Evolutionary conservation across 2,329 filamentous ascomycete species (phyloP).

Genomic region (Colletotrichum sp.): DNA sequence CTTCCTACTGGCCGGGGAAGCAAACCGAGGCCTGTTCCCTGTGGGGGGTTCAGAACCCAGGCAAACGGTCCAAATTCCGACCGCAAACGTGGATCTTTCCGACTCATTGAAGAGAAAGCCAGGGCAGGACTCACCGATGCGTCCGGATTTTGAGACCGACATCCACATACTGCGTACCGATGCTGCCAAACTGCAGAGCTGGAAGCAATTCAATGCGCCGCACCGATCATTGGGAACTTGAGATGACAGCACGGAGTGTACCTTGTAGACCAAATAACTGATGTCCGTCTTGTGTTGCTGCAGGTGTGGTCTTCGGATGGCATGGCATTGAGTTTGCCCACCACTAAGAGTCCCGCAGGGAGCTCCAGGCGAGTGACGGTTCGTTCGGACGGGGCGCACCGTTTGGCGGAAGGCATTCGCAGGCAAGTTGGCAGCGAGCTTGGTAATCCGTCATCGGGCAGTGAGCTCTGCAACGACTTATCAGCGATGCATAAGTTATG

Average conservation of each 20-base stretch:
- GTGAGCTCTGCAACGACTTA: background rate
- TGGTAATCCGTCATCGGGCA: background rate
- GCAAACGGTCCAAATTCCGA: background rate
- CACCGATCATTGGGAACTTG: background rate
- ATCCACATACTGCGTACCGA: background rate
- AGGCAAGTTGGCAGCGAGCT: too few relatives aligned
- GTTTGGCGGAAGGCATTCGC: background rate
- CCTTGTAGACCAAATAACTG: background rate
- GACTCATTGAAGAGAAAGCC: background rate
- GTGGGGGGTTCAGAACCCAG: background rate
- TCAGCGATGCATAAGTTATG: constrained; percentile 1
- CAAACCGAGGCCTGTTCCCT: background rate
- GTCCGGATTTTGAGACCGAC: background rate
- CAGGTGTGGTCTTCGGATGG: background rate
- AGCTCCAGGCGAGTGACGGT: background rate
- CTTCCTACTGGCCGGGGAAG: constrained; percentile 9
- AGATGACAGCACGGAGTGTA: background rate
- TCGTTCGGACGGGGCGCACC: background rate
- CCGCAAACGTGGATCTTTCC: background rate
- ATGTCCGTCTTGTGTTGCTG: background rate
- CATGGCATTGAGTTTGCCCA: background rate
- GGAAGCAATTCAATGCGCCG: background rate
- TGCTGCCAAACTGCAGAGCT: background rate
- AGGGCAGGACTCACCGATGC: background rate
- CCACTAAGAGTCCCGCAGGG: background rate